Percentiles rank a stretch among this genome's conserved stretches.
phyloP scores from a whole-genome alignment of 257 asterid genomes.

The Solanum microdontum region DNA sequence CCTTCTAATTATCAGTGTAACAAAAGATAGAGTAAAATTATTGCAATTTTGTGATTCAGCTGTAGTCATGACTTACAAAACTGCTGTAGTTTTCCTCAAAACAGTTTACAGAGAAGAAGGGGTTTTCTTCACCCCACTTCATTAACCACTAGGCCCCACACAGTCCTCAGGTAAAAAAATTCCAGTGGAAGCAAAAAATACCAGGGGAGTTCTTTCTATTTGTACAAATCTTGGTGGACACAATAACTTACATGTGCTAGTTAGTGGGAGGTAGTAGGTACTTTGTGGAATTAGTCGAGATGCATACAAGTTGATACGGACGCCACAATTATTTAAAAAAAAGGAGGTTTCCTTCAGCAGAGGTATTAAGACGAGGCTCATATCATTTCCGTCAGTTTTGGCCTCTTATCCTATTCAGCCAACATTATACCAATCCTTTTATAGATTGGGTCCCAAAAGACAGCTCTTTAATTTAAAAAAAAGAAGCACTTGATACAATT shows the following conservation, averaged over 20 bases:
- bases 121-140: not conserved
- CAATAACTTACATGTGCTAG: not conserved
- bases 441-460: not conserved
- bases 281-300: not conserved
- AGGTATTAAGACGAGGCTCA: not conserved
- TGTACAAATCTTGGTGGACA: not conserved
- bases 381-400: not conserved
- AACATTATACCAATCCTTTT: not conserved
- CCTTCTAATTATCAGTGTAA: not conserved
- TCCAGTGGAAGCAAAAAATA: not conserved
- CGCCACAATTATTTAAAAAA: not conserved
- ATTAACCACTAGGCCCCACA: not conserved
- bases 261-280: not conserved
- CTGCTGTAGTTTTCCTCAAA: not conserved
- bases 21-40: not conserved
- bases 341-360: not conserved
- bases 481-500: not conserved
- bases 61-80: not conserved
- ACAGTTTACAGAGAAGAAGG: not conserved
- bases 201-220: not conserved
- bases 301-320: accelerated
- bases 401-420: not conserved
- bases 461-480: not conserved
- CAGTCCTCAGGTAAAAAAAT: not conserved
- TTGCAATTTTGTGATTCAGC: not conserved